Evolutionary conservation across 352 stramenopile genomes (phyloP), one percentile per base, ranked within the genome.

Genomic region (Pythium pyrilobum): DNA sequence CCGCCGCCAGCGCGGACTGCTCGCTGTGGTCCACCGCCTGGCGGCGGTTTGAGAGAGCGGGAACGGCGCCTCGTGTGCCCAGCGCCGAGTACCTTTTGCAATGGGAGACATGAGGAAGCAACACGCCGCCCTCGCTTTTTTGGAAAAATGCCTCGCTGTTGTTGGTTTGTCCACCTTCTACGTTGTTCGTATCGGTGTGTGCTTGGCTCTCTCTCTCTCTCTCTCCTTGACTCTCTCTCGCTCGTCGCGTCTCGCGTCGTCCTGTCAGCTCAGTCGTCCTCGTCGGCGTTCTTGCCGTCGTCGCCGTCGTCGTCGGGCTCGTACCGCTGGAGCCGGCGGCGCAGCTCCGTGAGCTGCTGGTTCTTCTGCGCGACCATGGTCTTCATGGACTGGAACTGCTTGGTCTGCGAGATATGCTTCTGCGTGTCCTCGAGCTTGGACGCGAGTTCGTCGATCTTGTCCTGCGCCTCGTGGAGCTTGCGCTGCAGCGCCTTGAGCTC

Each of bases 371-470:
- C 72, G 23, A 95, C 77, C 69, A 91, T 86, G 27, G 69, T 68
- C 65, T 92, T 92, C 77, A 95, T 83, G 42, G 74, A 52, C 57
- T 89, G 77, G 67, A 95, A 95, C 71, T 93, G 83, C 57, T 80
- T 74, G 44, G 79, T 89, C 64, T 91, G 72, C 11, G 81, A 68
- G 20, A 92, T 65, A 59, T 92, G 81, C 62, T 85, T 69, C 42
- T 78, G 62, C 28, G 57, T 63, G 33, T 90, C 78, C 39, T 87
- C 76, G 16, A 87, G 56, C 43, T 74, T 69, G 28, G 47, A 65
- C 48, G 84, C 71, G 13, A 91, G 72, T 27, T 85, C 68, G 28
- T 81, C 71, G 31, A 83, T 66, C 23, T 60, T 72, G 13, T 86
- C 68, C 16, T 63, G 69, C 7, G 80, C 67, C 8, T 78, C 72